These are phyloP conservation scores for Beauveria sp. DNA, from an alignment of 2,329 filamentous ascomycete species.

Conservation along the genomic window DNA sequence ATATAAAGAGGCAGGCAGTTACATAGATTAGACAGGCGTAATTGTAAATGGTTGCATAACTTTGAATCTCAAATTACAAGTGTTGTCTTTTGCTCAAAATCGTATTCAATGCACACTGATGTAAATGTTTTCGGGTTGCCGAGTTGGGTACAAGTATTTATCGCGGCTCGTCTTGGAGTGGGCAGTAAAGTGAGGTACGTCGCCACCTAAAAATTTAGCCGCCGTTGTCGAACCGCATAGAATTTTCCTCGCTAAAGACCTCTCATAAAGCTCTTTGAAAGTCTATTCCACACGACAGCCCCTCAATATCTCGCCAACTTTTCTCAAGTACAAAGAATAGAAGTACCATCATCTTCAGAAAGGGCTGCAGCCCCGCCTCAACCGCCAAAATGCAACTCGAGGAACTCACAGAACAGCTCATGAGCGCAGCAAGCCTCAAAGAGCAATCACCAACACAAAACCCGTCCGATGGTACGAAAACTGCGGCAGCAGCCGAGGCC, in stretches of 20 bases:
- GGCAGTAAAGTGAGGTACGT: background rate
- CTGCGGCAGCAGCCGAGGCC: conserved; percentile 15
- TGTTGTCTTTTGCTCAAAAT: background rate
- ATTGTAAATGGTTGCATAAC: conserved; percentile 5
- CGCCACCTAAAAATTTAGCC: conserved; percentile 6
- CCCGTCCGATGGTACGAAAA: background rate
- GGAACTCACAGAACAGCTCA: conserved; percentile 33
- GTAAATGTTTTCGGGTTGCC: background rate
- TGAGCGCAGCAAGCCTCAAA: conserved; percentile 15
- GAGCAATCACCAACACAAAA: background rate
- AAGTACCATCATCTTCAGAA: background rate
- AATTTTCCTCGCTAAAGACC: conserved; percentile 2
- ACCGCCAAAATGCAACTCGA: conserved; percentile 29
- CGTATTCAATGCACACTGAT: background rate
- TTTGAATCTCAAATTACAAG: background rate
- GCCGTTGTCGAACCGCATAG: conserved; percentile 6
- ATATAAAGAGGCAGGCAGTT: conserved; percentile 12
- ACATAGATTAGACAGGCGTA: conserved; percentile 12
- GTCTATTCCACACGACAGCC: background rate
- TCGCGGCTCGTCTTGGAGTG: background rate
- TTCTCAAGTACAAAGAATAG: background rate
- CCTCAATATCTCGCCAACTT: background rate
- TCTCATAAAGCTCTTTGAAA: background rate
- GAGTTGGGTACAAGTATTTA: background rate
- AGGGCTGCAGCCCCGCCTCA: background rate